phyloP scores from a whole-genome alignment of 495 filamentous ascomycete genomes.

The Penicillium lividum region DNA sequence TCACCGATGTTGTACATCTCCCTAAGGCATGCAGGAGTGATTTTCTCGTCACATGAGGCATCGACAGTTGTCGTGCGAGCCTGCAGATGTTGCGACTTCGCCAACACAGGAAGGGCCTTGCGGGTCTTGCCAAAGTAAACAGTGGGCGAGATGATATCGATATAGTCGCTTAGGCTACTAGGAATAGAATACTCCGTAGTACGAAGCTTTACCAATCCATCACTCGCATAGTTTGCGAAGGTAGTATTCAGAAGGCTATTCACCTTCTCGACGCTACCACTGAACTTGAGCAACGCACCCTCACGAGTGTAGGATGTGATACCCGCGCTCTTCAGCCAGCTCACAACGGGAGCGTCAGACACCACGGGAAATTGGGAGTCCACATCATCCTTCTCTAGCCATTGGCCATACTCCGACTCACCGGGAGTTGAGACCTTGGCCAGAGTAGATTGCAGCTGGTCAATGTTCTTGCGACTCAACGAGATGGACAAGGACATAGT shows the following conservation, averaged over 20 bases:
- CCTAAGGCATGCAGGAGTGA: slow-evolving; percentile 61
- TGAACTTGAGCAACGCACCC: slow-evolving; percentile 51
- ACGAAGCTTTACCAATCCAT: slow-evolving; percentile 43
- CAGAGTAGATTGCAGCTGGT: slow-evolving; percentile 55
- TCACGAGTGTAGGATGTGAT: slow-evolving; percentile 44
- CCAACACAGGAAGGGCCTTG: slow-evolving; percentile 19
- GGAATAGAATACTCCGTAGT: slow-evolving; percentile 68
- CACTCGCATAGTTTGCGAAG: slow-evolving; percentile 43
- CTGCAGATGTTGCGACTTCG: slow-evolving; percentile 10
- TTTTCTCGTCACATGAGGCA: slow-evolving; percentile 48
- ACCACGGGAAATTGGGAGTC: slow-evolving; percentile 54
- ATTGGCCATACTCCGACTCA: slow-evolving; percentile 55
- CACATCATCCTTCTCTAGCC: slow-evolving; percentile 53
- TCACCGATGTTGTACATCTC: slow-evolving; percentile 58
- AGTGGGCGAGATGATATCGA: slow-evolving; percentile 62
- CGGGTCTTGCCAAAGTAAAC: slow-evolving; percentile 55
- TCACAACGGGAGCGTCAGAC: slow-evolving; percentile 36
- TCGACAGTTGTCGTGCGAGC: slow-evolving; percentile 22
- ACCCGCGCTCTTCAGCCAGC: slow-evolving; percentile 54
- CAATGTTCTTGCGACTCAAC: slow-evolving; percentile 48
- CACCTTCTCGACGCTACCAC: slow-evolving; percentile 47
- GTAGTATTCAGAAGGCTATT: slow-evolving; percentile 51
- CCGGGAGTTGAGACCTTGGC: slow-evolving; percentile 58
- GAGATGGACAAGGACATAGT: slow-evolving; percentile 39
- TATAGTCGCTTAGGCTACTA: slow-evolving; percentile 46